These are phyloP conservation scores for Rhodamnia argentea DNA, from an alignment of 345 rosid genomes.

Conservation along the genomic window DNA sequence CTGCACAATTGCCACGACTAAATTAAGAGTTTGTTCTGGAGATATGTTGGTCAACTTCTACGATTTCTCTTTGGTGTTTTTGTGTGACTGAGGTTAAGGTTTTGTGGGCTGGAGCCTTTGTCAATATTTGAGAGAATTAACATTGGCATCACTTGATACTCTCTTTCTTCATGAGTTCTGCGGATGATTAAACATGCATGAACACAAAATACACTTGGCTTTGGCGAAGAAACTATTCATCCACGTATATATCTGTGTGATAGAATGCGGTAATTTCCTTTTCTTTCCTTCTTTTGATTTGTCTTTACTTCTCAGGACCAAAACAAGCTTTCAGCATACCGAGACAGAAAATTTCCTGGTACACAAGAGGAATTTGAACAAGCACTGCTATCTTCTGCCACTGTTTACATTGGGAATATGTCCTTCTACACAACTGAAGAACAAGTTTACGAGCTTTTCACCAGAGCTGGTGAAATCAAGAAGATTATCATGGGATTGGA, in stretches of 20 bases:
- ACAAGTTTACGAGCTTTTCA: conserved; percentile 92
- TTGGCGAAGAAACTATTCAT: neutral
- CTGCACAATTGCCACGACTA: neutral
- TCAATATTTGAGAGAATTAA: neutral
- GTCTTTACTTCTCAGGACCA: conserved; percentile 36
- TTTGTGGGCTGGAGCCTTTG: neutral
- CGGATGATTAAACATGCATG: neutral
- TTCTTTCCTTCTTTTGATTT: neutral
- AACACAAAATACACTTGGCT: neutral
- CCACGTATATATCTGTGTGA: neutral
- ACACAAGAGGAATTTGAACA: conserved; percentile 86
- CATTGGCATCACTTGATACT: neutral
- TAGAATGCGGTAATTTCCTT: neutral
- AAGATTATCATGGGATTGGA: conserved; percentile 97
- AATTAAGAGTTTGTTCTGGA: neutral
- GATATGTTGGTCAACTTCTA: neutral
- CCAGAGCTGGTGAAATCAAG: conserved; percentile 92
- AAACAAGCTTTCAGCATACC: conserved; percentile 70
- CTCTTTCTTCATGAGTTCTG: neutral
- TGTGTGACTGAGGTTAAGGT: neutral
- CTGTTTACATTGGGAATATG: conserved; percentile 86
- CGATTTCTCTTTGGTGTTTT: neutral
- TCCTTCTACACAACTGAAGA: conserved; percentile 97
- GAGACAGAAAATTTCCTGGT: conserved; percentile 78
- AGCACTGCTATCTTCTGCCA: conserved; percentile 51